Evolutionary conservation across 169 alveolate species (phyloP), one percentile per base, ranked within the genome.

Genomic region (Plasmodium billcollinsi): DNA sequence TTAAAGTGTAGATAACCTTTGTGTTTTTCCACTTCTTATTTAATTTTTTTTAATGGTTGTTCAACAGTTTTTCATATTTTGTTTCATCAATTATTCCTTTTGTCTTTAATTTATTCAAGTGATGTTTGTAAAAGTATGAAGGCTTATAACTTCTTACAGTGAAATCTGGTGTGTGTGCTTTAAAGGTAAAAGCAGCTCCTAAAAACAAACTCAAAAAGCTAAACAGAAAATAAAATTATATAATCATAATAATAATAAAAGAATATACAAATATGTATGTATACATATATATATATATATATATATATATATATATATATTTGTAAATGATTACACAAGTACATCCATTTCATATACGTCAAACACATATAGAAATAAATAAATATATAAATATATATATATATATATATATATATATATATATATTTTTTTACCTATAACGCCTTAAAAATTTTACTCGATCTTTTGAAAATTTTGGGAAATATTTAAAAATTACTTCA

Each of bases 391-490:
- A 26, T 26, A 26, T 26, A 26, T 26, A 2, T 6, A 33, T 29
- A 52, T 58, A 24, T 66, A 52, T 66, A 45, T 66, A 1, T 18
- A 18, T 58, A 58, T 65, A 18, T 50, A 20, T n/a, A 21, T 26
- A n/a, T n/a, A n/a, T n/a, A n/a, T 70, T 26, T 54, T 56, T 26
- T 62, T 76, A 86, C 92, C 92, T 72, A 67, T 86, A 86, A 58
- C 88, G 92, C 76, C 92, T 72, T 59, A 86, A 59, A 73, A 86
- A 86, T 20, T 43, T 72, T 43, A 86, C 92, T 52, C 88, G 49
- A 61, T 86, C 92, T 58, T 86, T 70, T 14, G 92, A 71, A 62
- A 86, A 71, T 7, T 39, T 86, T 62, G 92, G 92, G 70, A 86
- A 86, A 21, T 4, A 9, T 18, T 73, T 71, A 73, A 86, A 86